Percentiles rank a stretch among this genome's conserved stretches.
Conservation (phyloP, 2,329 filamentous ascomycete genomes). For the Cladosporium sp. region DNA sequence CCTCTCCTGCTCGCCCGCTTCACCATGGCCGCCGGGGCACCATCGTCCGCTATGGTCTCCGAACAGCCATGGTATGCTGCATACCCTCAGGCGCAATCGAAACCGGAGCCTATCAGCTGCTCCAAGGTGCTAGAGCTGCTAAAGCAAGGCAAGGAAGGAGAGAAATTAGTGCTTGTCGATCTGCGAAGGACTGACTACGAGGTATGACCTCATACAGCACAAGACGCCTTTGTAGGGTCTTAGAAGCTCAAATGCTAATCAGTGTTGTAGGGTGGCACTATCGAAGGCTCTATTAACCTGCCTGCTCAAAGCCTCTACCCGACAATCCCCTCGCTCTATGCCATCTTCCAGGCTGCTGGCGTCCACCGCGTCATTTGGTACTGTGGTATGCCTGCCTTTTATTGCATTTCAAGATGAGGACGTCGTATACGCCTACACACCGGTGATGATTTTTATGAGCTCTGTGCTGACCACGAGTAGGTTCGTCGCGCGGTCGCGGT, state of each 20-base stretch:
- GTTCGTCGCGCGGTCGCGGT: constrained; percentile 53
- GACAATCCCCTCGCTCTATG: constrained; percentile 46
- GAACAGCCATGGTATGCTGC: constrained; percentile 8
- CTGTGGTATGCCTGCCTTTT: constrained; percentile 42
- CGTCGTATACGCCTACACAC: not conserved
- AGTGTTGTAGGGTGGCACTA: constrained; percentile 52
- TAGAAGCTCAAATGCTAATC: not conserved
- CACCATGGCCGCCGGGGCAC: not conserved
- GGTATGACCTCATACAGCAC: constrained; percentile 26
- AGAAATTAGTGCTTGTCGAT: constrained; percentile 35
- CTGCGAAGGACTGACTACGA: constrained; percentile 52
- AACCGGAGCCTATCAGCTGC: not conserved
- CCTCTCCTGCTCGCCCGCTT: not conserved
- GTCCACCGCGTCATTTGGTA: constrained; percentile 52
- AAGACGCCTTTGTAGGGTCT: not conserved
- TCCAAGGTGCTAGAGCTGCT: not conserved
- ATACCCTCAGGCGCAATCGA: constrained; percentile 4
- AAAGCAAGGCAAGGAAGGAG: not conserved
- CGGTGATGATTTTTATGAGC: not conserved
- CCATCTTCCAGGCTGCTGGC: constrained; percentile 48
- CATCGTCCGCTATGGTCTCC: not conserved
- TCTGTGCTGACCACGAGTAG: constrained; percentile 31
- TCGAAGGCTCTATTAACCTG: constrained; percentile 55
- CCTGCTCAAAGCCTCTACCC: constrained; percentile 54
- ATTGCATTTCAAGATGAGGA: not conserved